These are phyloP conservation scores for Fusarium ramigenum DNA, from an alignment of 2,329 filamentous ascomycete genomes.

Conservation along the genomic window DNA sequence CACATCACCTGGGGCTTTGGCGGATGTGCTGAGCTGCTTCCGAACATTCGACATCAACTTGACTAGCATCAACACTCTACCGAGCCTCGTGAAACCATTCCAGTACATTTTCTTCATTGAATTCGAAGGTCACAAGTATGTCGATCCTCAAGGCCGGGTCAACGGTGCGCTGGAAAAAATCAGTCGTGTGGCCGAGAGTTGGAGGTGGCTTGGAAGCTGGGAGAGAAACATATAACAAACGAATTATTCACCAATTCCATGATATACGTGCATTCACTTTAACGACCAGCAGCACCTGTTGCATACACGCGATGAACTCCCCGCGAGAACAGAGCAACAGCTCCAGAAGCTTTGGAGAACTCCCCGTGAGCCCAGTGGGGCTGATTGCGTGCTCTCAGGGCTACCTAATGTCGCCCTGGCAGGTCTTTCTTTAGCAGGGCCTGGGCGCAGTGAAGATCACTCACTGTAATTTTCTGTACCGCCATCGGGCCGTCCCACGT, in stretches of 20 bases:
- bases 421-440: conserved; percentile 16
- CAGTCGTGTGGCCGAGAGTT: conserved; percentile 64
- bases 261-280: background rate
- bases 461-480: conserved; percentile 1
- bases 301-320: conserved; percentile 23
- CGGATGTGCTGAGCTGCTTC: conserved; percentile 83
- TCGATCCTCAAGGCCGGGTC: conserved; percentile 66
- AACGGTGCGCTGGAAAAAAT: conserved; percentile 69
- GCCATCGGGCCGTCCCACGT: conserved; percentile 5
- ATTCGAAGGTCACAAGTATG: conserved; percentile 71
- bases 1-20: conserved; percentile 80
- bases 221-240: conserved; percentile 48
- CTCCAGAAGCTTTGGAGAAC: conserved; percentile 26
- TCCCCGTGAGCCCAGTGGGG: conserved; percentile 38
- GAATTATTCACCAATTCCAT: conserved; percentile 9
- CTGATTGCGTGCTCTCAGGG: conserved; percentile 29
- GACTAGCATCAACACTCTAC: conserved; percentile 89
- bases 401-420: conserved; percentile 9
- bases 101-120: conserved; percentile 97
- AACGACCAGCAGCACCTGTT: conserved; percentile 1
- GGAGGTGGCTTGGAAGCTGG: conserved; percentile 78
- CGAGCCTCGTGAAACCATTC: conserved; percentile 79
- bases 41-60: conserved; percentile 77
- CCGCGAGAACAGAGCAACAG: conserved; percentile 16
- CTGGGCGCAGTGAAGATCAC: conserved; percentile 8